Evolutionary conservation across 1,284 basidiomycete genomes (phyloP).

Genomic region (Cerioporus squamosus): DNA sequence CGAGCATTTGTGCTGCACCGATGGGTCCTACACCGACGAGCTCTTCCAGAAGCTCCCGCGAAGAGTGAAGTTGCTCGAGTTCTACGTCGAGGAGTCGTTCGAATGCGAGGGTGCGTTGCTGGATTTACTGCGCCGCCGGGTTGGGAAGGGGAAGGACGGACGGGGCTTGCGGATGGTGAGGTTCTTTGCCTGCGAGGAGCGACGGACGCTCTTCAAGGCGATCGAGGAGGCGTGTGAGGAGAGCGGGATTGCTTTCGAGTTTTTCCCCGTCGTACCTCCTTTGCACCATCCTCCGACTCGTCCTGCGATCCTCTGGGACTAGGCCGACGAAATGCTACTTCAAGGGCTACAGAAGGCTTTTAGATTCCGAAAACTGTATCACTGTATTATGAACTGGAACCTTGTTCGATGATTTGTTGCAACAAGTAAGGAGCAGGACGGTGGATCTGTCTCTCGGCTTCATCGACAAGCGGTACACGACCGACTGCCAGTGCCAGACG

Average conservation of each 20-base stretch:
- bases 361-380: no score
- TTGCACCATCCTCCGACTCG: background rate
- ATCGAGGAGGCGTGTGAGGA: background rate
- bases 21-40: background rate
- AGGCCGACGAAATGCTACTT: background rate
- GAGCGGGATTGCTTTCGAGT: background rate
- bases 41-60: background rate
- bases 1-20: conserved; percentile 1
- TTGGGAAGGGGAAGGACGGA: background rate
- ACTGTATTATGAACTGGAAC: no score
- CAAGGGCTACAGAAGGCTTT: no score
- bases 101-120: background rate
- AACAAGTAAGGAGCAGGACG: no score
- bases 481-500: no score
- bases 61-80: background rate
- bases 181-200: background rate
- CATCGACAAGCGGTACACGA: no score
- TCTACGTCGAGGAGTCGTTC: background rate
- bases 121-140: background rate
- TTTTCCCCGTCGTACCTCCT: background rate
- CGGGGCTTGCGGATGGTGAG: background rate
- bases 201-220: background rate
- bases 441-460: no score
- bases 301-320: background rate
- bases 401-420: no score